Evolutionary conservation across 768 basidiomycete genomes (phyloP), one percentile per base, ranked within the genome.

Genomic region (Botryobasidium botryosum): DNA sequence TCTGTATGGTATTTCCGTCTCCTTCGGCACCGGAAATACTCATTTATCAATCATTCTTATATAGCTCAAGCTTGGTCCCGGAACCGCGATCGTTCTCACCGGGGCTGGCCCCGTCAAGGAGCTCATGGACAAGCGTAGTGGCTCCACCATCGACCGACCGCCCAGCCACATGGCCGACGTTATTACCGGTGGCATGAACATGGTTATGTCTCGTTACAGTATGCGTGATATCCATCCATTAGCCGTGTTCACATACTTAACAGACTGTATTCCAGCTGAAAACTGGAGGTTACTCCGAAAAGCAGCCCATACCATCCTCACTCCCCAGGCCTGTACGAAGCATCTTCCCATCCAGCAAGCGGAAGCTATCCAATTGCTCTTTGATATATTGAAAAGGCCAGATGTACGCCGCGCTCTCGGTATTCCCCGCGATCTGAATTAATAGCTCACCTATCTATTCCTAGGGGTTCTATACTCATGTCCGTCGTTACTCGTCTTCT

Each of bases 401-500:
- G 52, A 56, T 51, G 58, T 50, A 52, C 37, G 54, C 27, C 17
- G n/a, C n/a, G n/a, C n/a, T n/a, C n/a, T n/a, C n/a, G n/a, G n/a
- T n/a, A n/a, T 15, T 44, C n/a, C 10, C 28, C 12, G 6, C 37
- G n/a, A 20, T 25, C 21, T 39, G 40, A 26, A 26, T 17, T 31
- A 15, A 8, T 28, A 42, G 21, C 24, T 41, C 12, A 25, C 23
- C 15, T 20, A 6, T 27, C n/a, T 21, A 18, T 39, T 20, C 35
- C 5, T 38, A 63, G 60, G 44, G 50, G 3, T 62, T 60, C 50
- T 59, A 56, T 44, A 49, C 46, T n/a, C 57, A 60, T 44, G 50
- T 64, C 17, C 49, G 51, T 7, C 57, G 62, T 2, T 59, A 48
- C 44, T 54, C 61, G 1, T 57, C 51, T 8, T 63, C 64, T 20